phyloP scores from a whole-genome alignment of 139 green algal species.

The Picochlorum sp. region DNA sequence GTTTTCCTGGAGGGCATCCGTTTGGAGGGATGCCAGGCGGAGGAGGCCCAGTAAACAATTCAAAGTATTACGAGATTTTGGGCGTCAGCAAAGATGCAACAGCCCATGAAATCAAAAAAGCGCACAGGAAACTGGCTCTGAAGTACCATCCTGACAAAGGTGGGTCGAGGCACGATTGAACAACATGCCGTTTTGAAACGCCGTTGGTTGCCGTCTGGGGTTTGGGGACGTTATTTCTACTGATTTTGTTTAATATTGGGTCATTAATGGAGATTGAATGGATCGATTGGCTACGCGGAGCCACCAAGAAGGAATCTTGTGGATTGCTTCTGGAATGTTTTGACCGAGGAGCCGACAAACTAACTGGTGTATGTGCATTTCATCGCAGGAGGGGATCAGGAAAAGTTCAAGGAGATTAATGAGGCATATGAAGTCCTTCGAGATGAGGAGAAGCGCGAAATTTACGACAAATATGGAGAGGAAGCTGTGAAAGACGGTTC shows the following conservation, averaged over 20 bases:
- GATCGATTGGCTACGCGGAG: no score
- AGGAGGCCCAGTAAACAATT: slow-evolving; percentile 32
- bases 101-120: slow-evolving; percentile 78
- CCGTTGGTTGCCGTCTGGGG: no score
- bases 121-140: slow-evolving; percentile 74
- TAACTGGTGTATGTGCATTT: no score
- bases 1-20: slow-evolving; percentile 14
- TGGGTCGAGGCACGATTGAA: not conserved
- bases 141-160: slow-evolving; percentile 83
- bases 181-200: not conserved
- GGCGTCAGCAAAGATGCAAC: slow-evolving; percentile 68
- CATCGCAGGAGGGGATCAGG: slow-evolving; percentile 68
- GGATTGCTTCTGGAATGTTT: not conserved
- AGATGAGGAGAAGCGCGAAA: slow-evolving; percentile 88
- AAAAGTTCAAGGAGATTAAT: slow-evolving; percentile 99
- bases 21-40: slow-evolving; percentile 31
- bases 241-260: no score
- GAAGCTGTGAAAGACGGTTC: slow-evolving; percentile 96
- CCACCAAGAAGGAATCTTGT: not conserved
- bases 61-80: slow-evolving; percentile 86
- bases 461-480: slow-evolving; percentile 99
- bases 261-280: no score
- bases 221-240: no score
- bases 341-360: no score
- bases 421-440: slow-evolving; percentile 94